These are phyloP conservation scores for Ambrosia artemisiifolia DNA, from an alignment of 129 eudicot species.

Conservation along the genomic window DNA sequence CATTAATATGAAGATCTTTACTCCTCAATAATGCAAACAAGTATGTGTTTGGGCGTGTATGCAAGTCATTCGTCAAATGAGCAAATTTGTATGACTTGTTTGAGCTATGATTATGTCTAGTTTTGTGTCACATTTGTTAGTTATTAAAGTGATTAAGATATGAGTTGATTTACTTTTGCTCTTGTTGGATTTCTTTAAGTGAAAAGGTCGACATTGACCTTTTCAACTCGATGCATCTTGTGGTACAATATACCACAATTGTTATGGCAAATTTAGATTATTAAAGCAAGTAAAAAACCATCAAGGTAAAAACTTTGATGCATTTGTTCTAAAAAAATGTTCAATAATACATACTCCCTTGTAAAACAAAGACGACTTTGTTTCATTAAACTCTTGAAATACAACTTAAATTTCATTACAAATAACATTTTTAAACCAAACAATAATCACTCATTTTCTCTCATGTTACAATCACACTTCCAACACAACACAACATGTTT, in stretches of 20 bases:
- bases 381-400: constrained; percentile 1
- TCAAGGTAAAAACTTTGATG: too few species aligned
- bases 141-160: background rate
- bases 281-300: too few species aligned
- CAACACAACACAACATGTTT: background rate
- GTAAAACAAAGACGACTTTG: background rate
- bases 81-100: constrained; percentile 6
- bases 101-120: background rate
- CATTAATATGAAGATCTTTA: constrained; percentile 22
- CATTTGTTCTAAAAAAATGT: too few species aligned
- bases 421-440: background rate
- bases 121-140: background rate
- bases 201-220: background rate
- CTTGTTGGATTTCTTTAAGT: background rate
- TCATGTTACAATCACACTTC: constrained; percentile 1
- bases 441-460: constrained; percentile 8
- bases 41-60: constrained; percentile 30
- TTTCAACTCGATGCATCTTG: background rate
- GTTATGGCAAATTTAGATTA: too few species aligned
- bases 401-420: constrained; percentile 1
- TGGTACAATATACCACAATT: background rate
- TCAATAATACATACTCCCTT: background rate
- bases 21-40: constrained; percentile 29
- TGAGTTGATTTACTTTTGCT: background rate
- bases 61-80: constrained; percentile 22